phyloP scores from a whole-genome alignment of 305 asterid species.

The Solanum chacoense region DNA sequence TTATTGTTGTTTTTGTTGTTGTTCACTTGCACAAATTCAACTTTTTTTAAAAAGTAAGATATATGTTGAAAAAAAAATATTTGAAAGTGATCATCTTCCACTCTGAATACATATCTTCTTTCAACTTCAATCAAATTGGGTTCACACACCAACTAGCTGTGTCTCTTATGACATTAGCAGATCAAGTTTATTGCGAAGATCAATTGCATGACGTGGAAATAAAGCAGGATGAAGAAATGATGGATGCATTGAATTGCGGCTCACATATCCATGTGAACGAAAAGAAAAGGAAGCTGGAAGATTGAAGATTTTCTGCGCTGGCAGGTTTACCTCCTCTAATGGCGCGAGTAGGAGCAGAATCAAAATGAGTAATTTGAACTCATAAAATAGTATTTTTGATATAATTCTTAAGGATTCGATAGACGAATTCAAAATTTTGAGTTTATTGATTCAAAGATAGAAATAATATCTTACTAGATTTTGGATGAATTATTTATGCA shows the following conservation, averaged over 20 bases:
- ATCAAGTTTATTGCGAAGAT: slow-evolving; percentile 38
- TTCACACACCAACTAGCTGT: neutral
- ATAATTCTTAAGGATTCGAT: neutral
- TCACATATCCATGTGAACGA: neutral
- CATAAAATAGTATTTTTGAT: neutral
- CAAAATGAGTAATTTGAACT: slow-evolving; percentile 1
- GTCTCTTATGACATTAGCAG: slow-evolving; percentile 7
- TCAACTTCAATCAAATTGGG: neutral
- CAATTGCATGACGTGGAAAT: slow-evolving; percentile 29
- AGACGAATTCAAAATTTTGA: neutral
- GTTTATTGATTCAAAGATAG: neutral
- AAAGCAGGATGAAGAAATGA: slow-evolving; percentile 42
- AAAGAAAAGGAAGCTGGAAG: slow-evolving; percentile 32
- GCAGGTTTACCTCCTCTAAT: neutral
- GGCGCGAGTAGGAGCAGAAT: neutral
- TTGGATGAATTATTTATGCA: neutral
- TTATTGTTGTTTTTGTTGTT: neutral
- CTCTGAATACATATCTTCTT: neutral
- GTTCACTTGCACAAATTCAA: neutral
- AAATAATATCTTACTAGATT: neutral
- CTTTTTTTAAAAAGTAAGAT: neutral
- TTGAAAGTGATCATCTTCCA: neutral
- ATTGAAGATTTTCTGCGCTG: too few species aligned
- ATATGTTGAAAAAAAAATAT: too few species aligned
- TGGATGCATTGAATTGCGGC: slow-evolving; percentile 31